Evolutionary conservation across 140 eudicot genomes (phyloP), one percentile per base, ranked within the genome.

Genomic region (Stevia rebaudiana): DNA sequence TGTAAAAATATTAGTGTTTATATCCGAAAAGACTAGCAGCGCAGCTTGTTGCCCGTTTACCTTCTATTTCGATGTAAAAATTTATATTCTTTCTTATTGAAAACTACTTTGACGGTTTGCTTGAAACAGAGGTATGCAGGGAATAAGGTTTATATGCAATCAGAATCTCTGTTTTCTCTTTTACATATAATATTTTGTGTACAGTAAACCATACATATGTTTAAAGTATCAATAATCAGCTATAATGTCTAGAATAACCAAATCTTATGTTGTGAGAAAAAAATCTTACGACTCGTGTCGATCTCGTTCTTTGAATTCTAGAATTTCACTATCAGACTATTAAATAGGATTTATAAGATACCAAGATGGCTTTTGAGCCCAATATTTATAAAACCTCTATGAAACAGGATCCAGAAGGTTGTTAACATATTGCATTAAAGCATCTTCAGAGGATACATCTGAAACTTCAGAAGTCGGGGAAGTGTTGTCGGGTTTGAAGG

Each of bases 401-500:
- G 60, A 75, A 70, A 64, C 69, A 76, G 81, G 64, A 63, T 58
- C 77, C 64, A 76, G 53, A 42, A 76, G 73, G 62, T 63, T 68
- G 1, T 28, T 58, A 64, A 47, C 73, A 57, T 70, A 63, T 57
- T 47, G 63, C 64, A 63, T 70, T 42, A 76, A 70, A 63, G 81
- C 77, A 12, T 76, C 81, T 57, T 65, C 77, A 47, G 81, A 70
- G n/a, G 81, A 76, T 59, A 0, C 73, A 15, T 64, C 81, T 64
- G 77, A 76, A 70, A 55, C 74, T 48, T 55, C 72, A 55, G 65
- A 70, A 64, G 35, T 63, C 25, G 81, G 77, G 44, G 81, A 76
- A 18, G 74, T 65, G n/a, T 70, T 76, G 60, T 64, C 74, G 6
- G 72, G 75, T 22, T 76, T 76, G 23, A 76, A 76, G 64, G 77